Evolutionary conservation across 768 basidiomycete genomes (phyloP).

Genomic region (Tubosaeta sp.): DNA sequence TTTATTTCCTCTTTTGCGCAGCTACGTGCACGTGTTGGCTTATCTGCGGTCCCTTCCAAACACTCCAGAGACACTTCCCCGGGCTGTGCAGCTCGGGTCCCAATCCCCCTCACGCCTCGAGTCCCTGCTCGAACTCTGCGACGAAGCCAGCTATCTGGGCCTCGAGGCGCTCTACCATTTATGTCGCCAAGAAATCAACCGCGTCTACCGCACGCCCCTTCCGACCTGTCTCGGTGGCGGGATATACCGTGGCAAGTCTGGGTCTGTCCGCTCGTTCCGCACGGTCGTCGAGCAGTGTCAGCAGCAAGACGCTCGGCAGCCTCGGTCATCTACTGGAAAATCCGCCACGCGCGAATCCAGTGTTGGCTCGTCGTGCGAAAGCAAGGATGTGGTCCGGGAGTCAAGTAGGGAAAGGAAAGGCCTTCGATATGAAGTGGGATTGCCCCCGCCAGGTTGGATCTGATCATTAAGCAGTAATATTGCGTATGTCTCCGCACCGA

Average conservation of each 20-base stretch:
- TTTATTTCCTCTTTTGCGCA: constrained; percentile 22
- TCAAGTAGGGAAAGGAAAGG: constrained; percentile 8
- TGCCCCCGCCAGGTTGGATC: constrained; percentile 48
- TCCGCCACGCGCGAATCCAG: constrained; percentile 1
- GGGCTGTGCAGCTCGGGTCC: constrained; percentile 48
- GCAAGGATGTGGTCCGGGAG: constrained; percentile 13
- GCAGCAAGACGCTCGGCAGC: constrained; percentile 7
- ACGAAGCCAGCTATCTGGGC: constrained; percentile 74
- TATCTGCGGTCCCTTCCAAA: constrained; percentile 62
- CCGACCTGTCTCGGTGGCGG: constrained; percentile 31
- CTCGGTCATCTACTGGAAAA: constrained; percentile 1
- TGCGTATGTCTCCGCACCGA: not conserved
- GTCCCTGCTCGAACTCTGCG: constrained; percentile 66
- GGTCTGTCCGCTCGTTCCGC: constrained; percentile 57
- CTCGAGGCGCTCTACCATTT: constrained; percentile 61
- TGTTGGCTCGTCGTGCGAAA: constrained; percentile 9
- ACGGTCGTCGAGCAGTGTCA: constrained; percentile 56
- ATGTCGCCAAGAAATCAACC: constrained; percentile 63
- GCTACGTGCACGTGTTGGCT: constrained; percentile 65
- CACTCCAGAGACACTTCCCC: constrained; percentile 52
- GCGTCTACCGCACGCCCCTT: constrained; percentile 40
- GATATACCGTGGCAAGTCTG: constrained; percentile 36
- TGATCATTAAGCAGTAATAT: constrained; percentile 12
- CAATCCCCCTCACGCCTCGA: constrained; percentile 52
- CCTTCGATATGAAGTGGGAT: constrained; percentile 2